Percentiles rank a stretch among this genome's conserved stretches.
Evolutionary conservation across 306 rosid genomes (phyloP).

Genomic region (Lotus japonicus): DNA sequence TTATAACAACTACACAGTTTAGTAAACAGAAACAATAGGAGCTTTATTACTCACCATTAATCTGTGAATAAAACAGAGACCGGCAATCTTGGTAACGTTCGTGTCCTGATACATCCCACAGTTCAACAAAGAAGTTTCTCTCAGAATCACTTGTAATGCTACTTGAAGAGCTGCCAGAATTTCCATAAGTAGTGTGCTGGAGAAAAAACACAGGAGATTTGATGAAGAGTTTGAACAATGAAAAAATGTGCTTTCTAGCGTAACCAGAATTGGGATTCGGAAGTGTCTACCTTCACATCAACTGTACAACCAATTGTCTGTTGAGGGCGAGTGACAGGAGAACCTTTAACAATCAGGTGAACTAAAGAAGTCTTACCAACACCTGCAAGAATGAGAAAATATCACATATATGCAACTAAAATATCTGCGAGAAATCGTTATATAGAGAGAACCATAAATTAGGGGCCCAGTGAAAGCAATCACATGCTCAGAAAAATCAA

Average conservation of each 20-base stretch:
- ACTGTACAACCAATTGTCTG: constrained; percentile 95
- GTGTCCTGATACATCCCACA: constrained; percentile 98
- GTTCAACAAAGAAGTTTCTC: constrained; percentile 91
- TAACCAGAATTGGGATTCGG: background rate
- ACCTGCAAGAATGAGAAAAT: constrained; percentile 42
- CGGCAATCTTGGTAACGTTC: constrained; percentile 95
- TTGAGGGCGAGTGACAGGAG: constrained; percentile 61
- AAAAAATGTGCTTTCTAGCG: background rate
- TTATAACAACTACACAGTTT: background rate
- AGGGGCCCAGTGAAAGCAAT: background rate
- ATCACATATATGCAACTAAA: constrained; percentile 9
- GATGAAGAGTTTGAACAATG: constrained; percentile 13
- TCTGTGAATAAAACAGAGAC: constrained; percentile 86
- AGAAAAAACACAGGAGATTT: constrained; percentile 16
- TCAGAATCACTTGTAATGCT: constrained; percentile 77
- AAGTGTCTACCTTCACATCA: constrained; percentile 60
- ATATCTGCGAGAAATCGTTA: background rate
- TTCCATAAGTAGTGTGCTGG: constrained; percentile 75
- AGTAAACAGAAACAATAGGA: background rate
- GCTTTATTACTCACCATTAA: constrained; percentile 57
- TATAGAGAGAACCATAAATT: background rate
- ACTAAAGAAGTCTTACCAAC: constrained; percentile 96
- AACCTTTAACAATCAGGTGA: constrained; percentile 77
- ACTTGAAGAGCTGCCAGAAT: constrained; percentile 82
- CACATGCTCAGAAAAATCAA: background rate